Conservation (phyloP, 495 filamentous ascomycete species). For the Cryomyces antarcticus region DNA sequence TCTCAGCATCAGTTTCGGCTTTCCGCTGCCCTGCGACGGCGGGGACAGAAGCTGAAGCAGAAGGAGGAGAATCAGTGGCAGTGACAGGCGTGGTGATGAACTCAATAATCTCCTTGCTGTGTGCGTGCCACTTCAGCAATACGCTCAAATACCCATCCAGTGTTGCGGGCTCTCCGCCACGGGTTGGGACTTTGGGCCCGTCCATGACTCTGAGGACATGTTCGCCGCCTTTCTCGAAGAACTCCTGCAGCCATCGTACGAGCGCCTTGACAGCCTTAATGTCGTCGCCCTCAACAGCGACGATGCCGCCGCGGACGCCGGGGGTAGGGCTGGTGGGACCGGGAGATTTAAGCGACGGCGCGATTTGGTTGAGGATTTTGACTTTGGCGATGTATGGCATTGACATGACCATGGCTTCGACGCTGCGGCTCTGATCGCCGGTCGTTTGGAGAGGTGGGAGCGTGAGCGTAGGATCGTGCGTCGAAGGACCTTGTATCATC, state of each 20-base stretch:
- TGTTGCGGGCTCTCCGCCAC: constrained; percentile 15
- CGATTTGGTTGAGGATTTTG: constrained; percentile 43
- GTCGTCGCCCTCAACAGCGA: constrained; percentile 64
- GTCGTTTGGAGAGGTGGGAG: constrained; percentile 13
- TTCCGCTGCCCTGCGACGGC: neutral
- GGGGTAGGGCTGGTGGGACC: constrained; percentile 22
- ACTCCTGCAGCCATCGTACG: constrained; percentile 37
- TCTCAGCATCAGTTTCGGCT: neutral
- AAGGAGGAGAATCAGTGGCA: neutral
- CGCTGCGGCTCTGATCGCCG: constrained; percentile 15
- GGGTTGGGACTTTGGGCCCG: constrained; percentile 25
- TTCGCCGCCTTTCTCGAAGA: constrained; percentile 33
- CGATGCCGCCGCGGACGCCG: constrained; percentile 47
- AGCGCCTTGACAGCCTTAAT: constrained; percentile 30
- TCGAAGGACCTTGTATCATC: constrained; percentile 9
- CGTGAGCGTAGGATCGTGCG: constrained; percentile 12
- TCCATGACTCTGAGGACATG: constrained; percentile 32
- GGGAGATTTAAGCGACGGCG: constrained; percentile 37
- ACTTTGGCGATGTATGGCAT: constrained; percentile 53
- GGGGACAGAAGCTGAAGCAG: neutral
- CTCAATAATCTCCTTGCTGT: constrained; percentile 40
- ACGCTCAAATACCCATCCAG: constrained; percentile 40
- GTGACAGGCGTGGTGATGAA: constrained; percentile 31
- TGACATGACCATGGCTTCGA: constrained; percentile 54
- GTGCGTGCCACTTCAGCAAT: constrained; percentile 52